These are phyloP conservation scores for Tagetes erecta DNA, from an alignment of 129 eudicot genomes.

Conservation along the genomic window DNA sequence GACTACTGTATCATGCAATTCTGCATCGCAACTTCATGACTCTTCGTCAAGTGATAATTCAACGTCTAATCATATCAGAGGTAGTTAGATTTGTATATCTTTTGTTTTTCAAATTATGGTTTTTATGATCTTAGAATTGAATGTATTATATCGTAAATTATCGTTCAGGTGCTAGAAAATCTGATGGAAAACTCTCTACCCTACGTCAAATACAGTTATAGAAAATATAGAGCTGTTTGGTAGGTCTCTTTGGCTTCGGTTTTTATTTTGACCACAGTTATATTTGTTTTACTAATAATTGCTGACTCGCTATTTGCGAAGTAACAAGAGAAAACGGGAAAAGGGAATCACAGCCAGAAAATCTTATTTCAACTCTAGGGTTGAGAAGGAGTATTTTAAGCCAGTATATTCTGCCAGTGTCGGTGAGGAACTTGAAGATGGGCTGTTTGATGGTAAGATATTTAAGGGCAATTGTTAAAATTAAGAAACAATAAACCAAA, in stretches of 20 bases:
- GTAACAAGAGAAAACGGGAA: constrained; percentile 66
- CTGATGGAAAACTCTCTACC: constrained; percentile 83
- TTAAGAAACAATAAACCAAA: neutral
- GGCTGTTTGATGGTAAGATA: constrained; percentile 92
- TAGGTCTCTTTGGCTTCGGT: constrained; percentile 30
- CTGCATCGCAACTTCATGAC: constrained; percentile 83
- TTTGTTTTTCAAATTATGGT: neutral
- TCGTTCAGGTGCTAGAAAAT: constrained; percentile 73
- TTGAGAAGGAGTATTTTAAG: constrained; percentile 93
- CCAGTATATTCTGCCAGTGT: constrained; percentile 82
- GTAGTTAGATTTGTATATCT: constrained; percentile 26
- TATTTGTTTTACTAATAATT: constrained; percentile 3
- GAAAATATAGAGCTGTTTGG: constrained; percentile 79
- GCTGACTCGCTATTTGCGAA: constrained; percentile 27
- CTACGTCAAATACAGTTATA: constrained; percentile 70
- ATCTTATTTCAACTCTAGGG: constrained; percentile 52
- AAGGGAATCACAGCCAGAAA: constrained; percentile 51
- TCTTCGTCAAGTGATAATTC: constrained; percentile 81
- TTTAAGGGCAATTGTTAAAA: neutral
- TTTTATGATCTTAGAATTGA: neutral
- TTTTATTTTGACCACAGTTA: neutral
- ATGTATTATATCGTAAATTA: constrained; percentile 4
- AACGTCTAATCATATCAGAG: constrained; percentile 87
- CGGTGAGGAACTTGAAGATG: constrained; percentile 95
- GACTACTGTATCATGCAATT: constrained; percentile 85